These are phyloP conservation scores for Thecaphora frezii DNA, from an alignment of 1,284 basidiomycete genomes.

Conservation along the genomic window DNA sequence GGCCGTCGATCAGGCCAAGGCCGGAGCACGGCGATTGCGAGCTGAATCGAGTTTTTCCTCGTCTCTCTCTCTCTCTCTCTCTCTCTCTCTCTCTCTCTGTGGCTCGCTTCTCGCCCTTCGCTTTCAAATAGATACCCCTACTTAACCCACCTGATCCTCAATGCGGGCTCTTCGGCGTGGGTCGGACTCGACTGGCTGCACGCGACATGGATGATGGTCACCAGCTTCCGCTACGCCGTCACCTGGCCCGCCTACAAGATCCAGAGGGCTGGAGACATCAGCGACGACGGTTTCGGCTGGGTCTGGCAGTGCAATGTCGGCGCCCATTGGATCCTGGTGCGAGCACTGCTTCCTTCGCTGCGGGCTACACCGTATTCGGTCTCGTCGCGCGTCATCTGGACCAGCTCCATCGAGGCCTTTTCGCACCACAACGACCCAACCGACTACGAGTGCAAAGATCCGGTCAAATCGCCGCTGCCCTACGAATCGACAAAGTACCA, in stretches of 20 bases:
- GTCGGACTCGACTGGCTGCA: constrained; percentile 53
- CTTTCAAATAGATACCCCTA: constrained; percentile 38
- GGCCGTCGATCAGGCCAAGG: too few relatives aligned
- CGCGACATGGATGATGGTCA: constrained; percentile 50
- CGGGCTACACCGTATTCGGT: constrained; percentile 45
- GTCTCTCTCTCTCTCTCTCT: too few relatives aligned
- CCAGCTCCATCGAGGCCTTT: constrained; percentile 56
- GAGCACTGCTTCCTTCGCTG: constrained; percentile 44
- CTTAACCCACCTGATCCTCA: constrained; percentile 57
- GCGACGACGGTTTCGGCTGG: constrained; percentile 56
- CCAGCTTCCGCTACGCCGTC: constrained; percentile 51
- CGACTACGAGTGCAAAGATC: constrained; percentile 55
- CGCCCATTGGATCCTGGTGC: constrained; percentile 55
- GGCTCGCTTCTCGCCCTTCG: constrained; percentile 2
- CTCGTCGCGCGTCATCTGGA: constrained; percentile 57
- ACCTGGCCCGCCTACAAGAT: constrained; percentile 56
- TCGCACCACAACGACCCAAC: constrained; percentile 45
- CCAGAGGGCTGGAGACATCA: constrained; percentile 54
- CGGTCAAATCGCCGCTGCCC: constrained; percentile 30
- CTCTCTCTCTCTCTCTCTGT: constrained; percentile 3
- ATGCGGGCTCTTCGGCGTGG: constrained; percentile 56
- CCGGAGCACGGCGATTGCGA: too few relatives aligned
- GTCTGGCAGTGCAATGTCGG: constrained; percentile 59
- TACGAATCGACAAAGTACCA: constrained; percentile 60
- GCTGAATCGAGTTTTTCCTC: too few relatives aligned